Evolutionary conservation across 176 grass and related monocot species (phyloP).

Genomic region (Paspalum notatum): DNA sequence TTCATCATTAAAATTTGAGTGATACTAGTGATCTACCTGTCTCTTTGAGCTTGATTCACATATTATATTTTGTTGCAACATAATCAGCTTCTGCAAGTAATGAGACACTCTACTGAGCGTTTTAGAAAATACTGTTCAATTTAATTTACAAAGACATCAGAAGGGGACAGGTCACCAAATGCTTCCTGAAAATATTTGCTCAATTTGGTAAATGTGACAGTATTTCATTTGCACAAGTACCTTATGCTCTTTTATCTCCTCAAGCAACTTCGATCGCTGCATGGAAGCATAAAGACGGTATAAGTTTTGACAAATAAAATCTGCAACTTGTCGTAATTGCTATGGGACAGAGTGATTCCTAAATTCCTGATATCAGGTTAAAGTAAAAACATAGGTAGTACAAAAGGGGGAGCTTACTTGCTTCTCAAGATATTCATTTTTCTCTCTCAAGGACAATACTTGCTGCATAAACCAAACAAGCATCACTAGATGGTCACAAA

Average conservation of each 20-base stretch:
- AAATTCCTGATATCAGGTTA: neutral
- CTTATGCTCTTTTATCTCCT: conserved; percentile 78
- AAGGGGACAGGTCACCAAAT: neutral
- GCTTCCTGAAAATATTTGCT: conserved; percentile 1
- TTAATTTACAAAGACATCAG: neutral
- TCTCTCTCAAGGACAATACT: conserved; percentile 69
- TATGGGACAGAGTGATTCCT: neutral
- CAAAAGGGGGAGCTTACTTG: conserved; percentile 57
- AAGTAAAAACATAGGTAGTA: neutral
- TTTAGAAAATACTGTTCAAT: conserved; percentile 24
- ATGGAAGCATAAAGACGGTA: conserved; percentile 33
- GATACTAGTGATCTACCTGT: conserved; percentile 54
- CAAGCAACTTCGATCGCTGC: conserved; percentile 70
- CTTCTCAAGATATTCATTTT: conserved; percentile 67
- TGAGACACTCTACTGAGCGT: neutral
- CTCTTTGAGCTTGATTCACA: conserved; percentile 50
- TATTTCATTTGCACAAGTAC: conserved; percentile 35
- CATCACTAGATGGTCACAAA: conserved; percentile 39
- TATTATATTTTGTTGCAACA: conserved; percentile 57
- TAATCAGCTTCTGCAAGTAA: conserved; percentile 60
- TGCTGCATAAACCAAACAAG: conserved; percentile 68
- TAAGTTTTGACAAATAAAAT: conserved; percentile 38
- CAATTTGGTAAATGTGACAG: conserved; percentile 8
- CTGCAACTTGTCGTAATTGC: conserved; percentile 19
- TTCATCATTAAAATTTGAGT: conserved; percentile 20